phyloP scores from a whole-genome alignment of 1,284 basidiomycete species.

The Dichomitus squalens region DNA sequence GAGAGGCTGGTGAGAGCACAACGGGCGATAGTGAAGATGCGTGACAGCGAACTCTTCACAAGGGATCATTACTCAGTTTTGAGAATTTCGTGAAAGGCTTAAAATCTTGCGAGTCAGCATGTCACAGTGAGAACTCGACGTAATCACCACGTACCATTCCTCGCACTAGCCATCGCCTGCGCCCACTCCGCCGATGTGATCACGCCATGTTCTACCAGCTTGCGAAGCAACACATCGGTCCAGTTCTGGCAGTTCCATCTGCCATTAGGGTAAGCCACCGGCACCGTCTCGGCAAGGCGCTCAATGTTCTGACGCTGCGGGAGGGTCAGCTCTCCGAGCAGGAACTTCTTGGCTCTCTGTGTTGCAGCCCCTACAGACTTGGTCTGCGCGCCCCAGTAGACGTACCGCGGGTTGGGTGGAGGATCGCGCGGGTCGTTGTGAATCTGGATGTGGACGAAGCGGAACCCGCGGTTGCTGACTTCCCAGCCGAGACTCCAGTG shows the following conservation, averaged over 20 bases:
- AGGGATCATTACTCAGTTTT: too few relatives aligned
- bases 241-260: conserved; percentile 5
- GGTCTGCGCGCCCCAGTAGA: not conserved
- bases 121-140: too few relatives aligned
- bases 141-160: not conserved
- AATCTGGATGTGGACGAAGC: too few relatives aligned
- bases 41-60: too few relatives aligned
- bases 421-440: not conserved
- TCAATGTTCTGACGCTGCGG: not conserved
- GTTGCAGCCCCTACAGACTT: not conserved
- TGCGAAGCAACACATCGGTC: not conserved
- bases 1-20: too few relatives aligned
- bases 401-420: not conserved
- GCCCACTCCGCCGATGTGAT: not conserved
- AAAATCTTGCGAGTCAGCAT: too few relatives aligned
- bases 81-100: too few relatives aligned
- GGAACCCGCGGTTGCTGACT: too few relatives aligned
- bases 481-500: too few relatives aligned
- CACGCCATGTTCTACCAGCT: not conserved
- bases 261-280: not conserved
- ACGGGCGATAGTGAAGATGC: too few relatives aligned
- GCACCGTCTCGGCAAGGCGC: not conserved
- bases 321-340: not conserved
- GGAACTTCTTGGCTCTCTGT: not conserved
- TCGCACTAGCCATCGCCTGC: not conserved